These are phyloP conservation scores for Areca catechu DNA, from an alignment of 176 grass and related monocot species.

Conservation along the genomic window DNA sequence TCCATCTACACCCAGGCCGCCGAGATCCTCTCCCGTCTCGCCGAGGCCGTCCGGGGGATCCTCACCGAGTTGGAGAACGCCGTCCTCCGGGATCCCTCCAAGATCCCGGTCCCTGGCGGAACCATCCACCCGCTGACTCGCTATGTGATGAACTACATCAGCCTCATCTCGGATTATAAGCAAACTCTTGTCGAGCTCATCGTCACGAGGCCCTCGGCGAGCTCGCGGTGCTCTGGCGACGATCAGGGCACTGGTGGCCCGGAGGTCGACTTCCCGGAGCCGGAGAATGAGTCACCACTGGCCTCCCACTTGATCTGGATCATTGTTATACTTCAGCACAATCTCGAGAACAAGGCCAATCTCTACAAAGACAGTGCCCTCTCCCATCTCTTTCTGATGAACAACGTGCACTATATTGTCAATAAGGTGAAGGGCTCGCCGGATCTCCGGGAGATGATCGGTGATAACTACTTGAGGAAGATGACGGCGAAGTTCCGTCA, in stretches of 20 bases:
- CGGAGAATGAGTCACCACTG: conserved; percentile 52
- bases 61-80: conserved; percentile 87
- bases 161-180: conserved; percentile 84
- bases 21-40: conserved; percentile 74
- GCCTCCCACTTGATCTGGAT: conserved; percentile 76
- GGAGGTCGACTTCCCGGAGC: conserved; percentile 59
- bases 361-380: conserved; percentile 68
- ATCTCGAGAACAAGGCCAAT: conserved; percentile 62
- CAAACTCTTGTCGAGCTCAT: conserved; percentile 57
- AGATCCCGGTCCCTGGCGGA: conserved; percentile 62
- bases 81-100: conserved; percentile 69
- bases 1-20: conserved; percentile 70
- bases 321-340: conserved; percentile 72
- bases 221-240: conserved; percentile 19
- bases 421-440: conserved; percentile 73
- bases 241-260: conserved; percentile 21
- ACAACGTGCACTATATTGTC: conserved; percentile 91
- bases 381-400: conserved; percentile 76
- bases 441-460: conserved; percentile 55
- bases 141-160: conserved; percentile 95
- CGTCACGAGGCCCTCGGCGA: conserved; percentile 44
- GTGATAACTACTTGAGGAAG: conserved; percentile 56
- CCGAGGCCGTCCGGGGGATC: conserved; percentile 75
- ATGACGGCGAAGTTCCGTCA: conserved; percentile 51
- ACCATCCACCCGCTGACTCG: conserved; percentile 88